Percentiles rank a stretch among this genome's conserved stretches.
These are phyloP conservation scores for Vitis amurensis DNA, from an alignment of 164 flowering plant genomes.

Conservation along the genomic window DNA sequence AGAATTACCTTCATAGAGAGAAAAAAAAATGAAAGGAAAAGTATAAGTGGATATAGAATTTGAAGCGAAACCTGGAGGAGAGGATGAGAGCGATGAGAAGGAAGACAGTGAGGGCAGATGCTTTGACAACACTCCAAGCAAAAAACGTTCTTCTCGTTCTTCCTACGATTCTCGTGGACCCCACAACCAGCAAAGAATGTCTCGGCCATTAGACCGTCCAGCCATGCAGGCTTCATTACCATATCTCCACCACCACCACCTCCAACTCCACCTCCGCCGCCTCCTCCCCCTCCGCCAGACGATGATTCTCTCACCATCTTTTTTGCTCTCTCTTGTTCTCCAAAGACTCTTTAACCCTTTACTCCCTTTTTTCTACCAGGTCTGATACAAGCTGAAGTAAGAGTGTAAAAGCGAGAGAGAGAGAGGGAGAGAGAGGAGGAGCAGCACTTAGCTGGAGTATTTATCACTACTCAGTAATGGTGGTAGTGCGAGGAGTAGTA, in stretches of 20 bases:
- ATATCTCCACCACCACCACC: slow-evolving; percentile 11
- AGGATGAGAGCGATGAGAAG: slow-evolving; percentile 58
- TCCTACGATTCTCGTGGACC: slow-evolving; percentile 45
- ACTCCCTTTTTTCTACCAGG: too few species aligned
- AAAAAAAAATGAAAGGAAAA: too few species aligned
- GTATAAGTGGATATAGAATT: not conserved
- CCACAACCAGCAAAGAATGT: slow-evolving; percentile 57
- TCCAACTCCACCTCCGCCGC: not conserved
- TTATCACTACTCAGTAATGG: too few species aligned
- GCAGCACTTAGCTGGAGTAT: too few species aligned
- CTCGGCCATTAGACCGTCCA: slow-evolving; percentile 44
- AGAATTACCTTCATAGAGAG: too few species aligned
- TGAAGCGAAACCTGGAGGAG: slow-evolving; percentile 47
- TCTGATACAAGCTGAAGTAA: not conserved
- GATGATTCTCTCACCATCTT: slow-evolving; percentile 6
- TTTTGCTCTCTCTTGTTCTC: not conserved
- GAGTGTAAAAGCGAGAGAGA: not conserved
- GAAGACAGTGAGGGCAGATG: slow-evolving; percentile 73
- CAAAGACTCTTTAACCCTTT: too few species aligned
- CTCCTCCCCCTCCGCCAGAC: not conserved
- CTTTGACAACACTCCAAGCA: slow-evolving; percentile 59
- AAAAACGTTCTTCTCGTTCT: slow-evolving; percentile 71
- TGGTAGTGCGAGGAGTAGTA: not conserved
- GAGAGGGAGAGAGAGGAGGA: not conserved
- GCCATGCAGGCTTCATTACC: slow-evolving; percentile 59